Evolutionary conservation across 1,139 yeast genomes (phyloP).

Genomic region (Spencermartinsiella ligniputridi): DNA sequence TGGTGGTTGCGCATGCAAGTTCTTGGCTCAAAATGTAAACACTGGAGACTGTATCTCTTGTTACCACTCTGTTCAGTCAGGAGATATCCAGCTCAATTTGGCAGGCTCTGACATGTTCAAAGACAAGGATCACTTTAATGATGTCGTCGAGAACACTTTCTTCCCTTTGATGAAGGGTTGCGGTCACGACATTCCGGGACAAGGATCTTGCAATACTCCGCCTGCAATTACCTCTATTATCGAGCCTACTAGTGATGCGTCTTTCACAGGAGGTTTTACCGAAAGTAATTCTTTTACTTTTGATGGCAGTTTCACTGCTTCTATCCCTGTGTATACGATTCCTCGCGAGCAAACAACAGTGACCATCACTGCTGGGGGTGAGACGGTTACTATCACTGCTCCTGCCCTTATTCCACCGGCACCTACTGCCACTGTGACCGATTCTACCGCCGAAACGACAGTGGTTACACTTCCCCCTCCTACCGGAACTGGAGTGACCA

Average conservation of each 20-base stretch:
- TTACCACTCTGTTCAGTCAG: constrained; percentile 16
- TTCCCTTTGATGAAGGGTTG: constrained; percentile 21
- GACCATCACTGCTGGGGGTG: constrained; percentile 9
- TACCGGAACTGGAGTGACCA: constrained; percentile 9
- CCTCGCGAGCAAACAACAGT: too few relatives aligned
- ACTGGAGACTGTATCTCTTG: constrained; percentile 22
- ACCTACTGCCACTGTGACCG: constrained; percentile 8
- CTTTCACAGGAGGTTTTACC: not conserved
- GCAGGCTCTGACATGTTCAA: constrained; percentile 19
- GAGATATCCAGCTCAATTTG: constrained; percentile 17
- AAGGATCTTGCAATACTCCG: constrained; percentile 7
- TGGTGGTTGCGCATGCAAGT: constrained; percentile 16
- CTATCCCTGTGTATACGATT: too few relatives aligned
- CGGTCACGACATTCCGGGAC: constrained; percentile 8
- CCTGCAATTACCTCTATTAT: constrained; percentile 3
- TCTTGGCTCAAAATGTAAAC: constrained; percentile 12
- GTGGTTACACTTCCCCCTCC: constrained; percentile 8
- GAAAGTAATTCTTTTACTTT: too few relatives aligned
- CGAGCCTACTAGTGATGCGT: constrained; percentile 4
- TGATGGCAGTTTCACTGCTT: too few relatives aligned
- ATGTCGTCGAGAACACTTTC: constrained; percentile 22
- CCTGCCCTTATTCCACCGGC: constrained; percentile 6
- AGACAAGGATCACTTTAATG: constrained; percentile 18
- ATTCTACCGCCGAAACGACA: not conserved
- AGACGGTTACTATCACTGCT: constrained; percentile 15